Evolutionary conservation across 2,329 filamentous ascomycete species (phyloP).

Genomic region (Calonectria crousiana): DNA sequence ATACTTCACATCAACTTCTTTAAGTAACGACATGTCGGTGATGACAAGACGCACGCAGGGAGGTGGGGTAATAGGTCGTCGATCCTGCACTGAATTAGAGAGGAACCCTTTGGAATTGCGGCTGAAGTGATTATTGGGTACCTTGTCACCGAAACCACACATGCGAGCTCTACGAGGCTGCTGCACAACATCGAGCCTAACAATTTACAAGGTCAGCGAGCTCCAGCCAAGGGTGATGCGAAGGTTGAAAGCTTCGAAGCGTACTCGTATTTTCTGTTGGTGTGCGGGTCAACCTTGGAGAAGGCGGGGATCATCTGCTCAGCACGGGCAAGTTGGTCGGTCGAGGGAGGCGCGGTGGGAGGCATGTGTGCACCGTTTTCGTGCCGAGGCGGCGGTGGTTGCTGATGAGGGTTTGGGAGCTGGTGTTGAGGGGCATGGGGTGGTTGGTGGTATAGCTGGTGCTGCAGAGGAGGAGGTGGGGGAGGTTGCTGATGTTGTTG

Average conservation of each 20-base stretch:
- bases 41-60: conserved; percentile 90
- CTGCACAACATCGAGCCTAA: conserved; percentile 83
- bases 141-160: conserved; percentile 99
- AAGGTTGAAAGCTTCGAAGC: conserved; percentile 20
- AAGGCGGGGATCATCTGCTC: conserved; percentile 42
- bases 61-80: conserved; percentile 94
- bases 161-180: conserved; percentile 94
- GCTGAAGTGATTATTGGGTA: conserved; percentile 53
- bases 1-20: conserved; percentile 87
- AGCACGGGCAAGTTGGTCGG: conserved; percentile 31
- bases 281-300: conserved; percentile 50
- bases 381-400: conserved; percentile 36
- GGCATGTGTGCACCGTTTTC: conserved; percentile 37
- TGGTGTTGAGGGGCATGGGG: conserved; percentile 41
- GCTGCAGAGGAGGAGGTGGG: conserved; percentile 32
- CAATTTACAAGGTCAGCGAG: conserved; percentile 31
- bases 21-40: conserved; percentile 77
- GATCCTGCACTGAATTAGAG: conserved; percentile 71
- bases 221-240: neutral
- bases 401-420: conserved; percentile 41
- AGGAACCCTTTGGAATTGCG: neutral
- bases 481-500: conserved; percentile 39
- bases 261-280: conserved; percentile 52
- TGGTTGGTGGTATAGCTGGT: conserved; percentile 39
- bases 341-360: conserved; percentile 30